phyloP scores from a whole-genome alignment of 352 stramenopile genomes.

The Aphanomyces invadans region DNA sequence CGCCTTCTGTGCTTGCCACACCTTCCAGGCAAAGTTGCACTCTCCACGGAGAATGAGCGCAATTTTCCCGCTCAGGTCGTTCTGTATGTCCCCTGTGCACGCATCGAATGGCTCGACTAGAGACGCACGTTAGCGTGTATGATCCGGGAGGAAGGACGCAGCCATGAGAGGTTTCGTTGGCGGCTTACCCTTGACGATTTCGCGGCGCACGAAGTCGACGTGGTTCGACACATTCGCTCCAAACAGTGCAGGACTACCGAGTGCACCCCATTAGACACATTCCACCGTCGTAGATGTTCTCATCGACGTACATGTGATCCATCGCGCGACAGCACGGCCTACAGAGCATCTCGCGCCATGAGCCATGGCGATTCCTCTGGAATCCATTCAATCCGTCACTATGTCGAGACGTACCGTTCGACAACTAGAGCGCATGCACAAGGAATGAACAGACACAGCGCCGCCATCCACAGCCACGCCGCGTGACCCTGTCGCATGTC shows the following conservation, averaged over 20 bases:
- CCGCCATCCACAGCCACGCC: background rate
- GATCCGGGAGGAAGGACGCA: background rate
- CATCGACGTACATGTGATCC: background rate
- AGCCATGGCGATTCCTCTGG: too few species aligned
- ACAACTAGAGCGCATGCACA: background rate
- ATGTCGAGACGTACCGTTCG: background rate
- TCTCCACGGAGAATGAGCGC: conserved; percentile 17
- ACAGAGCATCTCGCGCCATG: too few species aligned
- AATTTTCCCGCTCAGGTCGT: conserved; percentile 16
- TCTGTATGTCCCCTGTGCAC: conserved; percentile 10
- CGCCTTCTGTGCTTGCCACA: conserved; percentile 14
- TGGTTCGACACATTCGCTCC: conserved; percentile 13
- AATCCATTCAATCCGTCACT: too few species aligned
- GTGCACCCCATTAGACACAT: background rate
- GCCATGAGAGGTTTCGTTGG: background rate
- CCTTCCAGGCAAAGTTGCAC: conserved; percentile 24
- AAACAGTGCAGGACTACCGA: conserved; percentile 17
- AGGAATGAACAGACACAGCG: background rate
- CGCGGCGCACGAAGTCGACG: background rate
- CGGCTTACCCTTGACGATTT: conserved; percentile 13
- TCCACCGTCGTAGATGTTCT: too few species aligned
- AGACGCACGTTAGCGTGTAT: background rate
- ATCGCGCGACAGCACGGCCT: background rate
- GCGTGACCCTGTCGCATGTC: too few species aligned
- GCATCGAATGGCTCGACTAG: conserved; percentile 19